phyloP scores from a whole-genome alignment of 1,139 yeast genomes.

The Tardiomyces digboiensis region DNA sequence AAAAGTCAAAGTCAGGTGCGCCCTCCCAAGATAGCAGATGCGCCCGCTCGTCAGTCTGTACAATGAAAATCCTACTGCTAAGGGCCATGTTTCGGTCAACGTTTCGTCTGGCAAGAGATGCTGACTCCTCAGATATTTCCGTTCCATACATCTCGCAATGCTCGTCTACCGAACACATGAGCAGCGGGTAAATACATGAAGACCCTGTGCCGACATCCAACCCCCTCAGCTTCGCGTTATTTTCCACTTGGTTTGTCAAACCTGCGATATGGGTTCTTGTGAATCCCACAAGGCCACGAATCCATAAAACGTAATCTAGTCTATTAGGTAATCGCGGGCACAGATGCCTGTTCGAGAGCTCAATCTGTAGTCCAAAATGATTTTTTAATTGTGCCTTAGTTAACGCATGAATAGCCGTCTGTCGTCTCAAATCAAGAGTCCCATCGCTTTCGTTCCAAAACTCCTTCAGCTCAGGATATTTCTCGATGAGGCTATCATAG shows the following conservation, averaged over 20 bases:
- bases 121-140: constrained; percentile 28
- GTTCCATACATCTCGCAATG: constrained; percentile 26
- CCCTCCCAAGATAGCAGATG: constrained; percentile 6
- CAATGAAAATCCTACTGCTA: constrained; percentile 4
- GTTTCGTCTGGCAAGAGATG: constrained; percentile 18
- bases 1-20: constrained; percentile 16
- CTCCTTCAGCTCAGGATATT: constrained; percentile 4
- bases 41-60: not conserved
- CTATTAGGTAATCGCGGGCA: constrained; percentile 21
- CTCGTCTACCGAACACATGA: constrained; percentile 19
- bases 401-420: constrained; percentile 11
- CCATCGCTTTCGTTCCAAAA: constrained; percentile 1
- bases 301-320: constrained; percentile 18
- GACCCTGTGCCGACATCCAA: constrained; percentile 33
- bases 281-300: constrained; percentile 7
- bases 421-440: constrained; percentile 3
- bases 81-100: constrained; percentile 15
- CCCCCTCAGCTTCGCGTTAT: constrained; percentile 2
- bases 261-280: constrained; percentile 1
- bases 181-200: constrained; percentile 32
- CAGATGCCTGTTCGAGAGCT: constrained; percentile 11
- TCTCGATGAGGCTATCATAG: constrained; percentile 2
- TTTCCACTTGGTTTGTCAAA: too few relatives aligned
- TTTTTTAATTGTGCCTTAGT: constrained; percentile 12
- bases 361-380: constrained; percentile 12